These are phyloP conservation scores for Backusella tuberculispora DNA, from an alignment of 192 early-diverging fungal genomes.

Conservation along the genomic window DNA sequence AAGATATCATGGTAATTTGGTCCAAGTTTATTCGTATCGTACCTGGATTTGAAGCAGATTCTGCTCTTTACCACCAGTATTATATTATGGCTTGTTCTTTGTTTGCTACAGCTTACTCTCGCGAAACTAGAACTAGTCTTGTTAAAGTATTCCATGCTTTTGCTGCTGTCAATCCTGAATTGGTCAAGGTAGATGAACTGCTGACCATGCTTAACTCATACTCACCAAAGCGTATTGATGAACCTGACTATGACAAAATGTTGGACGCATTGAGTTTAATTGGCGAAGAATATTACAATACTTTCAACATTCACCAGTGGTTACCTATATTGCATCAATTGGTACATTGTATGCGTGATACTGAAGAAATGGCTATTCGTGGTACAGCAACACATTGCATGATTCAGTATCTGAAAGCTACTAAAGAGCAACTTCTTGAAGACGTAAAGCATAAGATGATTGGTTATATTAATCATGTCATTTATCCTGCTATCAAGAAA, in stretches of 20 bases:
- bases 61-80: slow-evolving; percentile 59
- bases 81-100: slow-evolving; percentile 68
- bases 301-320: slow-evolving; percentile 79
- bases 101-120: slow-evolving; percentile 67
- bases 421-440: slow-evolving; percentile 33
- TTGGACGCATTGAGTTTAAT: slow-evolving; percentile 78
- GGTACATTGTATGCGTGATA: slow-evolving; percentile 78
- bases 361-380: slow-evolving; percentile 87
- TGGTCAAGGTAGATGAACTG: slow-evolving; percentile 56
- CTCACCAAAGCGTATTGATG: slow-evolving; percentile 74
- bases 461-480: slow-evolving; percentile 58
- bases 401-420: slow-evolving; percentile 68
- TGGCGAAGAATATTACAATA: slow-evolving; percentile 67
- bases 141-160: slow-evolving; percentile 66
- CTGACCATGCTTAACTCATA: slow-evolving; percentile 82
- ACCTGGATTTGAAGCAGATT: slow-evolving; percentile 47
- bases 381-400: slow-evolving; percentile 79
- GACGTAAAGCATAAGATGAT: slow-evolving; percentile 44
- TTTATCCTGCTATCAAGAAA: slow-evolving; percentile 75
- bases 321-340: slow-evolving; percentile 90
- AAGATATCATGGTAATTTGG: slow-evolving; percentile 83
- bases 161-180: slow-evolving; percentile 58
- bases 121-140: slow-evolving; percentile 67
- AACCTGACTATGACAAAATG: slow-evolving; percentile 85
- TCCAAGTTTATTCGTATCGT: slow-evolving; percentile 80